These are phyloP conservation scores for Colletotrichum karsti DNA, from an alignment of 2,329 filamentous ascomycete species.

Conservation along the genomic window DNA sequence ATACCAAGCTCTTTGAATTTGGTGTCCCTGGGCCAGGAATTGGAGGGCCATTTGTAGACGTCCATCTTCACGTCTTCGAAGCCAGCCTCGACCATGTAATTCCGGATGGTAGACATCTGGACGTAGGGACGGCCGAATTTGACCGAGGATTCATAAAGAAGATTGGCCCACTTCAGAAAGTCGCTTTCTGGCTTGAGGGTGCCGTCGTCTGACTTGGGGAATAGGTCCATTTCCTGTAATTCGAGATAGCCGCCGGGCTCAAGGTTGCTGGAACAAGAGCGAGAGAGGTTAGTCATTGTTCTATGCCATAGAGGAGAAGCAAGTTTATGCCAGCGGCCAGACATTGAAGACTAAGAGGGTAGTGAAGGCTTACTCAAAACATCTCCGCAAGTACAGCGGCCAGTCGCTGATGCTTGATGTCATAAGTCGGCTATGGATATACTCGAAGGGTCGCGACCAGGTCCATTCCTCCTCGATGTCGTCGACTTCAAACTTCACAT, in stretches of 20 bases:
- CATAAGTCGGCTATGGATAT: constrained; percentile 42
- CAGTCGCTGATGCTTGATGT: constrained; percentile 48
- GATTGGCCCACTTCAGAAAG: constrained; percentile 37
- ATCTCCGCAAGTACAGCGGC: neutral
- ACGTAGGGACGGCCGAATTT: neutral
- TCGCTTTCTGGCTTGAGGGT: constrained; percentile 40
- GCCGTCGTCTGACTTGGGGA: neutral
- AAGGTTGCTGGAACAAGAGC: constrained; percentile 37
- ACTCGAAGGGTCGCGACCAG: constrained; percentile 40
- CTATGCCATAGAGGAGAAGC: rapidly evolving
- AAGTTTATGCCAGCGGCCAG: too few species aligned
- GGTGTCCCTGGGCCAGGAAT: constrained; percentile 42
- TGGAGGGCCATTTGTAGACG: constrained; percentile 42
- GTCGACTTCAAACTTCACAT: constrained; percentile 51
- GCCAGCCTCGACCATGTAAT: constrained; percentile 22
- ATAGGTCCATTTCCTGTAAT: constrained; percentile 29
- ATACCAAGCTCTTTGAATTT: constrained; percentile 43
- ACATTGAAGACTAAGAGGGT: neutral
- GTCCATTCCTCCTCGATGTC: constrained; percentile 44
- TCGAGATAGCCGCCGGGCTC: constrained; percentile 53
- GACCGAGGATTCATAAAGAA: constrained; percentile 39
- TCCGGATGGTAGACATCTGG: neutral
- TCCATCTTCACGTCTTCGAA: constrained; percentile 41
- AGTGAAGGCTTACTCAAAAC: neutral
- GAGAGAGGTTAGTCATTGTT: neutral